Conservation (phyloP, 306 rosid genomes). For the Cucurbita pepo region DNA sequence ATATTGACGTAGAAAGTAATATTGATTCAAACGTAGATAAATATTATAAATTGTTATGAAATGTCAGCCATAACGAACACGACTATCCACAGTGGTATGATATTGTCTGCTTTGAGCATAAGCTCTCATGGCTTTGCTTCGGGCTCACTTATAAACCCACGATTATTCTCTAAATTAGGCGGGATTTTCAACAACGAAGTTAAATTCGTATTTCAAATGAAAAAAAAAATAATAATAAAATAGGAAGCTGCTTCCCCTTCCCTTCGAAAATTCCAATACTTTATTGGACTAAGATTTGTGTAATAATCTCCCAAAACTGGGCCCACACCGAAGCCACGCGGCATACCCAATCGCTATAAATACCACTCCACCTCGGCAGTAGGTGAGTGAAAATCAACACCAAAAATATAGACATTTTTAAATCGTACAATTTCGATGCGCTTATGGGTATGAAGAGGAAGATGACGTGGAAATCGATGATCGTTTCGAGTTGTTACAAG, state of each 20-base stretch:
- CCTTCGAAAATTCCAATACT: neutral
- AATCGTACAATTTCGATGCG: neutral
- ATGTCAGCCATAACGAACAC: neutral
- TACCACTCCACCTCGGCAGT: neutral
- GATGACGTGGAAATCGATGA: slow-evolving; percentile 60
- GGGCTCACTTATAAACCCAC: no score
- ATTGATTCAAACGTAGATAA: neutral
- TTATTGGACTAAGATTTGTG: neutral
- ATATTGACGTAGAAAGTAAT: no score
- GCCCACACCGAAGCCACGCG: neutral
- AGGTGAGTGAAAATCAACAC: neutral
- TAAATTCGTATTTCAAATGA: neutral
- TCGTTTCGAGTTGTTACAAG: slow-evolving; percentile 48
- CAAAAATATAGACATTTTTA: no score
- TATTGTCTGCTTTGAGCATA: no score
- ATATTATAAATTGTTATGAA: neutral
- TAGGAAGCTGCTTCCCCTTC: neutral
- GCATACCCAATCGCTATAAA: neutral
- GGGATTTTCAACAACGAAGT: no score
- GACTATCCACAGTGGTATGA: no score
- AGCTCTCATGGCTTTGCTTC: no score
- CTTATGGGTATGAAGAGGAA: slow-evolving; percentile 8
- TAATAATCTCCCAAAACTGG: neutral
- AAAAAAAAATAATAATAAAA: no score
- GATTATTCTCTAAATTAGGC: no score